Conservation (phyloP, 148 eudicot genomes). For the Heliosperma pusillum region DNA sequence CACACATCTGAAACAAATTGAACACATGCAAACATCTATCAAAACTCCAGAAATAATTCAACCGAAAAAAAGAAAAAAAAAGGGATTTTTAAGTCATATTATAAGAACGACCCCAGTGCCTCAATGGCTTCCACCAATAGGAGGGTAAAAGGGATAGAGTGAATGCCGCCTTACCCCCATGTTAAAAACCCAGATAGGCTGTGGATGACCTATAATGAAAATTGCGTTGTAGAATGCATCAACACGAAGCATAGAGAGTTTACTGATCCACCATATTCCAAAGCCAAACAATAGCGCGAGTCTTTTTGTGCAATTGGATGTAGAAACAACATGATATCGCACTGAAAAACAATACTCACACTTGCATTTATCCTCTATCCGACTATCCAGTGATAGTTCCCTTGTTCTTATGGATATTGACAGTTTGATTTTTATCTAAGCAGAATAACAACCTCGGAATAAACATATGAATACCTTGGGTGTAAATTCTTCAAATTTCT, state of each 20-base stretch:
- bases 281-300: too few species aligned
- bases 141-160: too few species aligned
- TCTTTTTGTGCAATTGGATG: too few species aligned
- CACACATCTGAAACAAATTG: slow-evolving; percentile 62
- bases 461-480: slow-evolving; percentile 44
- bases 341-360: neutral
- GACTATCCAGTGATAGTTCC: neutral
- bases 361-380: neutral
- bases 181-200: too few species aligned
- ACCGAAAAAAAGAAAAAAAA: neutral
- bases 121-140: too few species aligned
- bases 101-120: neutral
- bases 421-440: neutral
- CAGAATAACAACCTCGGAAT: neutral
- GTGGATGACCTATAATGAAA: too few species aligned
- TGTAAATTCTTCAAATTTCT: slow-evolving; percentile 73
- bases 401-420: neutral
- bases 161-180: too few species aligned
- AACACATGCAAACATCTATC: slow-evolving; percentile 10
- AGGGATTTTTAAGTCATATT: neutral
- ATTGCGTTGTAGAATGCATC: too few species aligned
- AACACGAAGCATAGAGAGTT: too few species aligned
- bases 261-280: too few species aligned
- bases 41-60: neutral
- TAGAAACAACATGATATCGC: too few species aligned